A percentile compares a stretch with the other conserved stretches of the same genome.
phyloP scores from a whole-genome alignment of 2,329 filamentous ascomycete genomes.

The Aspergillus tubingensis region DNA sequence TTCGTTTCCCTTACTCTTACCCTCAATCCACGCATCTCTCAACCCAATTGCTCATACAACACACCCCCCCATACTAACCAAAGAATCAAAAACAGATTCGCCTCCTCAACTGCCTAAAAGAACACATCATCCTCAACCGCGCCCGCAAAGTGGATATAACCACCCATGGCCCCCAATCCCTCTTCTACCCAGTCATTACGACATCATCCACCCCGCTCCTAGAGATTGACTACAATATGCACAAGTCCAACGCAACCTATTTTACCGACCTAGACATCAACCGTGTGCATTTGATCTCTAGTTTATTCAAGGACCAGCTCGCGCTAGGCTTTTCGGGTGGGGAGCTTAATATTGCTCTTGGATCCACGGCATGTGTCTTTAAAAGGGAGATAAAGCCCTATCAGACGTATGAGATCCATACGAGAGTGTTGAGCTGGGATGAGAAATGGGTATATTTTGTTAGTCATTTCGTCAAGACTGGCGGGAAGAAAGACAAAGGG shows the following conservation, averaged over 20 bases:
- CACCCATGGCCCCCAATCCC: conserved; percentile 2
- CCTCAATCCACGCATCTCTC: not conserved
- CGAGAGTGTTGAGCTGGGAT: conserved; percentile 68
- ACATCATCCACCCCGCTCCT: conserved; percentile 8
- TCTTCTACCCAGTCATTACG: conserved; percentile 10
- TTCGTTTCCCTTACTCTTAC: not conserved
- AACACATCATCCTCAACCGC: not conserved
- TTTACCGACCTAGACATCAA: conserved; percentile 23
- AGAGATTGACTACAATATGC: conserved; percentile 24
- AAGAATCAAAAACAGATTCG: conserved; percentile 1
- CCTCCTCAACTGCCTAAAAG: conserved; percentile 2
- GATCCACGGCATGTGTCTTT: conserved; percentile 68
- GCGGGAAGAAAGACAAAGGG: conserved; percentile 5
- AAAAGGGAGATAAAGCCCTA: conserved; percentile 67
- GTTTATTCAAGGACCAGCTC: conserved; percentile 5
- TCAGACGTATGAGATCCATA: conserved; percentile 69
- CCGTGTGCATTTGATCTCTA: conserved; percentile 5
- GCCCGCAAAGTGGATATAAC: conserved; percentile 1
- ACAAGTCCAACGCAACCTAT: conserved; percentile 24
- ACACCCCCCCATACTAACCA: not conserved
- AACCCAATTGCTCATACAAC: not conserved
- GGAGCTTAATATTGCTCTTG: conserved; percentile 61
- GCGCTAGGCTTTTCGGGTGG: conserved; percentile 7
- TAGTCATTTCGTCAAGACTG: conserved; percentile 64
- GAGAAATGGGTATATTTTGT: conserved; percentile 74